Conservation (phyloP, 75 land plant species). For the Cunninghamia lanceolata region DNA sequence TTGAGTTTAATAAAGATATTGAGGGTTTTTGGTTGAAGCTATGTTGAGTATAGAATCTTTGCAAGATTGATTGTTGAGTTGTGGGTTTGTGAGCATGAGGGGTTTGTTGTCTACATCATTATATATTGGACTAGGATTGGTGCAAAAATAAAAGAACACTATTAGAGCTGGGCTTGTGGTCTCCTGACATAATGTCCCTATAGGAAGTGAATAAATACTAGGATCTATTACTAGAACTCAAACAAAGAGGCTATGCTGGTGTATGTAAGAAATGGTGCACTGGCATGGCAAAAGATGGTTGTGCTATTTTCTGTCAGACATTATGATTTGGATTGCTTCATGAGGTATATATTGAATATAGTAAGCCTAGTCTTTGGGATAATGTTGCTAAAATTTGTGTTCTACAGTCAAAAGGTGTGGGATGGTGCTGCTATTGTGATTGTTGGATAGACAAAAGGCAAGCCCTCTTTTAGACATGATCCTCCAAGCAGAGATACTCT, state of each 20-base stretch:
- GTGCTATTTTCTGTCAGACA: constrained; percentile 93
- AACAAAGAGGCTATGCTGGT: constrained; percentile 63
- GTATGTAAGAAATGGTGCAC: constrained; percentile 86
- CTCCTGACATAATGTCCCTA: constrained; percentile 90
- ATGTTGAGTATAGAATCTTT: too few species aligned
- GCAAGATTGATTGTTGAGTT: too few species aligned
- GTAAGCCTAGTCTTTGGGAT: constrained; percentile 67
- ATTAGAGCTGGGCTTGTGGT: constrained; percentile 88
- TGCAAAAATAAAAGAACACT: constrained; percentile 62
- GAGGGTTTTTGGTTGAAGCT: too few species aligned
- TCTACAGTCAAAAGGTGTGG: constrained; percentile 27
- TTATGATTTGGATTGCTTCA: constrained; percentile 52
- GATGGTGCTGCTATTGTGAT: too few species aligned
- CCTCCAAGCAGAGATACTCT: not conserved
- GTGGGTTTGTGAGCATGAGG: too few species aligned
- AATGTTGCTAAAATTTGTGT: constrained; percentile 96
- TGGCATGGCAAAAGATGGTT: constrained; percentile 83
- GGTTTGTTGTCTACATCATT: too few species aligned
- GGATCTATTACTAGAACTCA: constrained; percentile 61
- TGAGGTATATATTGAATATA: constrained; percentile 79
- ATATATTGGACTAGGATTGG: constrained; percentile 75
- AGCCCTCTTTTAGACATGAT: not conserved
- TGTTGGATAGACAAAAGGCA: constrained; percentile 28
- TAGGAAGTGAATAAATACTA: constrained; percentile 95
- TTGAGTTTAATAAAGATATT: too few species aligned